These are phyloP conservation scores for Botryotinia calthae DNA, from an alignment of 2,329 filamentous ascomycete genomes.

Conservation along the genomic window DNA sequence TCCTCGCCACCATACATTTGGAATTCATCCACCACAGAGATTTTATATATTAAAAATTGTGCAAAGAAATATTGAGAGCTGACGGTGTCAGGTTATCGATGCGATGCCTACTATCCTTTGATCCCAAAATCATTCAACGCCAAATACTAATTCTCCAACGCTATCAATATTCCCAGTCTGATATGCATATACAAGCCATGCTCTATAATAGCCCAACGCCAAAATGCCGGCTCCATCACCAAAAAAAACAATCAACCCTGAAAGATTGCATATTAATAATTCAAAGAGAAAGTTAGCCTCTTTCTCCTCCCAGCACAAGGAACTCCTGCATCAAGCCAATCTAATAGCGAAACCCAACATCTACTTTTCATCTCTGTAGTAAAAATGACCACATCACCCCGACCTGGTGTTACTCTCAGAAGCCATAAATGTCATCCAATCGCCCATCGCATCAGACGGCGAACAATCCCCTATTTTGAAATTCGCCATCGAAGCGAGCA, in stretches of 20 bases:
- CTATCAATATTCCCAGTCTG: not conserved
- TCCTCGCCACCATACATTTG: no score
- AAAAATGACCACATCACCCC: no score
- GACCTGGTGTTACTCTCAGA: not conserved
- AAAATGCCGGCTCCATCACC: not conserved
- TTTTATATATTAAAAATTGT: no score
- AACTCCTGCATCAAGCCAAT: not conserved
- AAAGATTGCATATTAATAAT: no score
- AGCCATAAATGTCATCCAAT: not conserved
- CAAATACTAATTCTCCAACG: not conserved
- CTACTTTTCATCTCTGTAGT: not conserved
- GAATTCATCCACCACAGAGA: no score
- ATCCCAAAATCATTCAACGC: not conserved
- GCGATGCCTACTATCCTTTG: not conserved
- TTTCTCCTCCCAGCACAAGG: not conserved
- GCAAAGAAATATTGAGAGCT: not conserved
- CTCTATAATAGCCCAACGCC: not conserved
- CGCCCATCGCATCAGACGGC: not conserved
- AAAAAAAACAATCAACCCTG: not conserved
- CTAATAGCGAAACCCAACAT: not conserved
- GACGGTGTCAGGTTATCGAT: not conserved
- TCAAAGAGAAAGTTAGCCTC: no score
- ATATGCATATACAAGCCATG: not conserved
- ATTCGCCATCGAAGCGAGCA: not conserved
- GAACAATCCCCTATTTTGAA: not conserved